phyloP scores from a whole-genome alignment of 108 stramenopile genomes.

The Skeletonema menzelii region DNA sequence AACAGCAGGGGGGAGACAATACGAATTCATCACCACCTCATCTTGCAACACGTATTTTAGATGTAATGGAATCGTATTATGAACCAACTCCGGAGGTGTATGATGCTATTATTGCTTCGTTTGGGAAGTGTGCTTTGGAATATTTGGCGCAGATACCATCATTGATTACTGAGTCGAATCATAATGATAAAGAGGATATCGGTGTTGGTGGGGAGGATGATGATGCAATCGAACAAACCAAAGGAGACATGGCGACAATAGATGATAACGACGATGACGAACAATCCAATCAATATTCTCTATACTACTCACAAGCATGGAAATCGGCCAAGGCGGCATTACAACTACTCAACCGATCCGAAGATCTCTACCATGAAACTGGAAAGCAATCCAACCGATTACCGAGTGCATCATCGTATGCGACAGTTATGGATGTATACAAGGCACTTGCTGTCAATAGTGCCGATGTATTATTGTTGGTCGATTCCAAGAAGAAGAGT shows the following conservation, averaged over 20 bases:
- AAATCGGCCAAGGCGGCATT: slow-evolving; percentile 32
- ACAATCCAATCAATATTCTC: neutral
- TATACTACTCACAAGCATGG: slow-evolving; percentile 5
- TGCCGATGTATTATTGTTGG: neutral
- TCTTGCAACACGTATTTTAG: slow-evolving; percentile 24
- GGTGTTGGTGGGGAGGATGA: neutral
- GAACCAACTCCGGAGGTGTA: slow-evolving; percentile 18
- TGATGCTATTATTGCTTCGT: slow-evolving; percentile 31
- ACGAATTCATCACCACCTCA: slow-evolving; percentile 10
- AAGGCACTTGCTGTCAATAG: slow-evolving; percentile 29
- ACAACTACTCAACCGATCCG: slow-evolving; percentile 30
- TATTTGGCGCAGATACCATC: neutral
- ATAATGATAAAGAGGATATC: neutral
- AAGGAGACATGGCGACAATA: neutral
- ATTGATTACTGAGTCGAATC: no score
- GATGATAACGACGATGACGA: neutral
- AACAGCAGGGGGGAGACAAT: no score
- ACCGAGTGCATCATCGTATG: slow-evolving; percentile 33
- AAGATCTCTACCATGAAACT: slow-evolving; percentile 40
- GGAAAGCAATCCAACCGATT: slow-evolving; percentile 10
- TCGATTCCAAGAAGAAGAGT: slow-evolving; percentile 14
- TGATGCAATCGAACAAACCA: neutral
- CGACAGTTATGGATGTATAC: slow-evolving; percentile 34
- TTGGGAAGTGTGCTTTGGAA: slow-evolving; percentile 26
- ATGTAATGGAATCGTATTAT: slow-evolving; percentile 35